phyloP scores from a whole-genome alignment of 768 basidiomycete species.

The Boletus edulis region DNA sequence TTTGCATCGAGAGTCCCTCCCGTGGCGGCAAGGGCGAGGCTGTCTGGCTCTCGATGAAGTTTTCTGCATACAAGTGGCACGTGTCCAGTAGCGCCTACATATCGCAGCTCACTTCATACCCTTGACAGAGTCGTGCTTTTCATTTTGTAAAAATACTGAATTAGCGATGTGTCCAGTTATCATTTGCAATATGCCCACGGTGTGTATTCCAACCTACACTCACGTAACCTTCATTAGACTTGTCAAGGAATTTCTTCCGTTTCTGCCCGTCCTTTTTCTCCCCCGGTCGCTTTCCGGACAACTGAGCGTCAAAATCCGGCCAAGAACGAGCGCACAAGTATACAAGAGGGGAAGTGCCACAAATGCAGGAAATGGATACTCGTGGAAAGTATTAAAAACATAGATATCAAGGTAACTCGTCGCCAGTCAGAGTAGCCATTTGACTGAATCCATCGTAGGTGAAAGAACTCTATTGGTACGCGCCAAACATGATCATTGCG shows the following conservation, averaged over 20 bases:
- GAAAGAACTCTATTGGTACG: slow-evolving; percentile 73
- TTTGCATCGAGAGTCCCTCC: slow-evolving; percentile 59
- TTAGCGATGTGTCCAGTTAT: slow-evolving; percentile 46
- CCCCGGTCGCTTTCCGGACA: slow-evolving; percentile 62
- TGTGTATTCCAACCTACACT: slow-evolving; percentile 23
- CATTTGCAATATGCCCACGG: slow-evolving; percentile 83
- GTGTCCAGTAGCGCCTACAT: slow-evolving; percentile 20
- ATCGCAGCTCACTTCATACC: slow-evolving; percentile 1
- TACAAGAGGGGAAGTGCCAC: slow-evolving; percentile 77
- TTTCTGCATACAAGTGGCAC: slow-evolving; percentile 80
- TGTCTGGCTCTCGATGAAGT: slow-evolving; percentile 76
- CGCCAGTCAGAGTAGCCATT: not conserved
- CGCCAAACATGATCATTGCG: slow-evolving; percentile 8
- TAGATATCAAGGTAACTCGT: slow-evolving; percentile 60
- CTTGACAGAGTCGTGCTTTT: slow-evolving; percentile 17
- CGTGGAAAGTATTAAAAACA: slow-evolving; percentile 70
- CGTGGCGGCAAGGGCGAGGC: slow-evolving; percentile 65
- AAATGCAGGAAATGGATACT: slow-evolving; percentile 71
- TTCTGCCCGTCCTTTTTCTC: slow-evolving; percentile 72
- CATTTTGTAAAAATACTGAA: slow-evolving; percentile 5
- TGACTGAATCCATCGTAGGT: slow-evolving; percentile 40
- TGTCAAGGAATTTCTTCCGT: slow-evolving; percentile 64
- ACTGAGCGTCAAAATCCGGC: slow-evolving; percentile 42
- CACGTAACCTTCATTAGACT: not conserved
- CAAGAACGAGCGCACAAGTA: slow-evolving; percentile 56